Percentiles rank a stretch among this genome's conserved stretches.
These are phyloP conservation scores for Chrysoporthe austroafricana DNA, from an alignment of 2,329 filamentous ascomycete genomes.

Conservation along the genomic window DNA sequence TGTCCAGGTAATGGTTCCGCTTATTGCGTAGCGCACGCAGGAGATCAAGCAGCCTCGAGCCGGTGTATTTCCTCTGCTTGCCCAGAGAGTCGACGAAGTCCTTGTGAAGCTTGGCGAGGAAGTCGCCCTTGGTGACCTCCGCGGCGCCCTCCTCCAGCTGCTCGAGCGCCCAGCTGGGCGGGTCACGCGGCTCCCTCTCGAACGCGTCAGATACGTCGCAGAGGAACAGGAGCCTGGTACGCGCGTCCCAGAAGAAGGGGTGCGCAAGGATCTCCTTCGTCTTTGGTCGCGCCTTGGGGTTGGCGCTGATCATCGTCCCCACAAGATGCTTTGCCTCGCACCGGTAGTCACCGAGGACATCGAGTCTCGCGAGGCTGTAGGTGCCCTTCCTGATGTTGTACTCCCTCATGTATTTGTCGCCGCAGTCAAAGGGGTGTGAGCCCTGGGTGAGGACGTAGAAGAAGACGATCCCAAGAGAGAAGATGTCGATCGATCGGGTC, in stretches of 20 bases:
- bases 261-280: constrained; percentile 84
- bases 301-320: constrained; percentile 69
- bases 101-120: constrained; percentile 74
- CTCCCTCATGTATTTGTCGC: constrained; percentile 92
- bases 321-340: constrained; percentile 89
- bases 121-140: constrained; percentile 69
- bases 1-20: constrained; percentile 96
- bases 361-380: constrained; percentile 71
- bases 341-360: constrained; percentile 79
- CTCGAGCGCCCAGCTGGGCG: constrained; percentile 69
- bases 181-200: constrained; percentile 87
- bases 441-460: constrained; percentile 97
- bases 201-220: constrained; percentile 97
- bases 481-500: constrained; percentile 95
- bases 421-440: constrained; percentile 89
- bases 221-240: constrained; percentile 89
- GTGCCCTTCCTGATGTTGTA: constrained; percentile 95
- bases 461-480: constrained; percentile 96
- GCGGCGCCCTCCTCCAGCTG: constrained; percentile 60
- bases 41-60: constrained; percentile 80
- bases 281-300: constrained; percentile 65
- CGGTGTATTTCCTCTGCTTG: constrained; percentile 94
- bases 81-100: constrained; percentile 88
- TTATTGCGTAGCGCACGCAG: constrained; percentile 91
- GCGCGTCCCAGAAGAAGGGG: constrained; percentile 94